Conservation (phyloP, 2,329 filamentous ascomycete species). For the Helotiales sp. region DNA sequence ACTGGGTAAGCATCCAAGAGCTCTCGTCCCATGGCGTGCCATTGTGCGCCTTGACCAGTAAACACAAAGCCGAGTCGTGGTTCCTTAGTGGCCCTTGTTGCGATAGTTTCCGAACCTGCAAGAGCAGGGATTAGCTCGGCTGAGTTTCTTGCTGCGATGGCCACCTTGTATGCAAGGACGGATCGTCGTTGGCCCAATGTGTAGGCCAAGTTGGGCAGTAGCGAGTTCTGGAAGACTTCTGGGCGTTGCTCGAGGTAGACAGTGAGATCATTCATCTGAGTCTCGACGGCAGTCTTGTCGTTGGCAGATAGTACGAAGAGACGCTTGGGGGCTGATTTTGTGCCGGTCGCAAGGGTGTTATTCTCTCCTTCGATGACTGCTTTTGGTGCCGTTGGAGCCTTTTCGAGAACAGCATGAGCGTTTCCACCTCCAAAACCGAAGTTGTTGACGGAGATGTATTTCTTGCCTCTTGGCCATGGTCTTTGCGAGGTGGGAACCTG, state of each 20-base stretch:
- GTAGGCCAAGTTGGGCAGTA: conserved; percentile 28
- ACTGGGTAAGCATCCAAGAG: conserved; percentile 36
- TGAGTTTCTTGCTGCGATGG: conserved; percentile 19
- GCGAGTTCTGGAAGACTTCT: conserved; percentile 26
- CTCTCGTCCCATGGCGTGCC: conserved; percentile 32
- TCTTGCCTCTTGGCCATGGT: conserved; percentile 39
- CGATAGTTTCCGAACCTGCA: conserved; percentile 35
- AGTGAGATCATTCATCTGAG: conserved; percentile 20
- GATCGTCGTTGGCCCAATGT: conserved; percentile 32
- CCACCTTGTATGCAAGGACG: conserved; percentile 26
- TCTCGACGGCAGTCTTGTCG: conserved; percentile 20
- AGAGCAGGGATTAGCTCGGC: conserved; percentile 40
- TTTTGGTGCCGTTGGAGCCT: conserved; percentile 11
- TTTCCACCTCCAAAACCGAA: conserved; percentile 37
- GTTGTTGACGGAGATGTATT: conserved; percentile 44
- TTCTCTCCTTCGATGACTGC: conserved; percentile 10
- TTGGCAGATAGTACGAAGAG: conserved; percentile 30
- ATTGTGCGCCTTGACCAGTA: conserved; percentile 33
- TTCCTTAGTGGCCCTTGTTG: conserved; percentile 13
- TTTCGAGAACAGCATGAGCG: conserved; percentile 41
- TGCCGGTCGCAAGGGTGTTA: conserved; percentile 18
- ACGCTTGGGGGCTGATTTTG: conserved; percentile 13
- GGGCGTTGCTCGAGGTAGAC: conserved; percentile 28
- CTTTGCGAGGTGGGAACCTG: conserved; percentile 27
- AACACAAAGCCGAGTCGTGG: conserved; percentile 31